Evolutionary conservation across 805 yeast genomes (phyloP), one percentile per base, ranked within the genome.

Genomic region (Candida ponderosae): DNA sequence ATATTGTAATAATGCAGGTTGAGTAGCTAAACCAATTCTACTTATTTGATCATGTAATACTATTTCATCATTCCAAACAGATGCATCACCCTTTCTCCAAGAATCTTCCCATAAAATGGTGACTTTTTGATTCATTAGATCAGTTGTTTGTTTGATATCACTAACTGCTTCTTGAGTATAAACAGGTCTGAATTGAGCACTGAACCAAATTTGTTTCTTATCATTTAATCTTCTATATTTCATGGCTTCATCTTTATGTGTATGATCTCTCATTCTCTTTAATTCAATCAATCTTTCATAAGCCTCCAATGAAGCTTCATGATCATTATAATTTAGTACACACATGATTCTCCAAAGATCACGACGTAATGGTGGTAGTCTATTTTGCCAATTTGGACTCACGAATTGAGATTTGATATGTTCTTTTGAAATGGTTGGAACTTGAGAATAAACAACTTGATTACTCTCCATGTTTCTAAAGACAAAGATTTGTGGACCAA

Each of bases 291-390:
- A 66, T 19, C 81, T 82, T 42, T 80, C 74, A 60, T 79, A 87
- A 7, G 93, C 81, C 31, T 79, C 76, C 14, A 76, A 74, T 2
- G 95, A 85, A 31, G 68, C 60, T 35, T 78, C 80, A 53, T 79
- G 76, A 36, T 59, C 59, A 29, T 68, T 66, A 45, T 83, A 74
- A 44, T 75, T 76, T 1, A 85, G 88, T 31, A 88, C 93, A 32
- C 93, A 85, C 85, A 90, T 75, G 37, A 89, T 72, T 50, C 90
- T 71, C 97, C 97, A 89, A 35, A 88, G 67, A 59, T 89, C 97
- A 49, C 80, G 72, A 63, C 97, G 77, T 48, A 78, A 68, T 29
- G 75, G 65, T 4, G 97, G 97, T 49, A 72, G 74, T 52, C 82
- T 70, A 66, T 89, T 87, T 55, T 85, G 82, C 94, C 95, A 85